Conservation (phyloP, 2,329 filamentous ascomycete species). For the Pseudocercospora eumusae region DNA sequence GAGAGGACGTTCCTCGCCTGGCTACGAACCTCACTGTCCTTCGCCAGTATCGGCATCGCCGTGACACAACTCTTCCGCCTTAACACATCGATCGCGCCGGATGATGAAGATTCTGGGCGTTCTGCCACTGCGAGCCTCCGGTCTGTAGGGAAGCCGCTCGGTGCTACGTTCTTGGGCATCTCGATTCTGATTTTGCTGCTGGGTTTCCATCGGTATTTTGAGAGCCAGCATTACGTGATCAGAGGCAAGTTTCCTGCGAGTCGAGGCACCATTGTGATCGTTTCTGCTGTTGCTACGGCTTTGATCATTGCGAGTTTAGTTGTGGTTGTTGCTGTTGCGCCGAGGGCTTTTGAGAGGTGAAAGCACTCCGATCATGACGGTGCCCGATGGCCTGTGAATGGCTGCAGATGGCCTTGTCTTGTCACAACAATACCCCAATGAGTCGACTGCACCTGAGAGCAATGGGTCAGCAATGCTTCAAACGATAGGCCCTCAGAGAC, state of each 20-base stretch:
- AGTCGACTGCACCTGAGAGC: too few relatives aligned
- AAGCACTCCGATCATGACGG: not conserved
- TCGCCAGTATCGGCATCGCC: constrained; percentile 79
- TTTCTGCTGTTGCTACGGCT: constrained; percentile 63
- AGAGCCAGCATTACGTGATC: constrained; percentile 77
- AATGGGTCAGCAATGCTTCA: too few relatives aligned
- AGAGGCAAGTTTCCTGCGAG: constrained; percentile 78
- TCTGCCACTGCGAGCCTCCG: constrained; percentile 47
- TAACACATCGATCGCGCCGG: constrained; percentile 62
- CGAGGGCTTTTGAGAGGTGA: constrained; percentile 44
- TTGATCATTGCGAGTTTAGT: constrained; percentile 62
- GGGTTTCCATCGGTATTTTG: constrained; percentile 77
- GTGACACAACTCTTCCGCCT: constrained; percentile 83
- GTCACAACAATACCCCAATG: not conserved
- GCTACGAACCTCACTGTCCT: constrained; percentile 78
- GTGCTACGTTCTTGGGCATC: constrained; percentile 74
- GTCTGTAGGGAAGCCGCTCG: constrained; percentile 70
- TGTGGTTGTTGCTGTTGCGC: constrained; percentile 60
- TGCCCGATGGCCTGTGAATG: not conserved
- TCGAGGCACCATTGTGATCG: constrained; percentile 70
- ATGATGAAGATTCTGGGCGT: constrained; percentile 18
- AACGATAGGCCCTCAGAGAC: too few relatives aligned
- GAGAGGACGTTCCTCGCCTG: constrained; percentile 84
- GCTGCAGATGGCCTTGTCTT: not conserved
- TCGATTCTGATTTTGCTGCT: constrained; percentile 71